phyloP scores from a whole-genome alignment of 345 rosid genomes.

The Eucalyptus microcorys region DNA sequence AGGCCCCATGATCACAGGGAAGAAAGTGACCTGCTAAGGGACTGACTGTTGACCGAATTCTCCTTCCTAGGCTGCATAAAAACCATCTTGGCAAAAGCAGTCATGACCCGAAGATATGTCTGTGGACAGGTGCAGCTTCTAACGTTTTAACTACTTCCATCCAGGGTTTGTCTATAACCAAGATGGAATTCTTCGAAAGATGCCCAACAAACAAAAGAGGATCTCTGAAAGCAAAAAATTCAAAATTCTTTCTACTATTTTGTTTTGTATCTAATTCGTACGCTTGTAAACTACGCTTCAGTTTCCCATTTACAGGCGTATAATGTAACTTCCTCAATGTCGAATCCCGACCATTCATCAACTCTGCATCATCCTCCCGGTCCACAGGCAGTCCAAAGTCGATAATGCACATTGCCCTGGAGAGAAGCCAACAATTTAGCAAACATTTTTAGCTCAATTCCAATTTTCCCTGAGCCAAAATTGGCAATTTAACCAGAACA shows the following conservation, averaged over 20 bases:
- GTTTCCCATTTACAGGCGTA: constrained; percentile 21
- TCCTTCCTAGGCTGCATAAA: background rate
- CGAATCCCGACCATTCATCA: constrained; percentile 30
- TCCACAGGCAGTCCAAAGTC: constrained; percentile 75
- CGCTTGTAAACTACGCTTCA: constrained; percentile 42
- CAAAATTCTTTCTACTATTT: constrained; percentile 53
- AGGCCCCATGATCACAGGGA: background rate
- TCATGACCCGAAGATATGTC: constrained; percentile 82
- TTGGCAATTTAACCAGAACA: background rate
- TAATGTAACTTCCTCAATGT: constrained; percentile 25
- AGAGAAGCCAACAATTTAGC: background rate
- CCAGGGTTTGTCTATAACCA: constrained; percentile 94
- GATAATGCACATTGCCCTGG: constrained; percentile 83
- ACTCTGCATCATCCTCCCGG: constrained; percentile 39
- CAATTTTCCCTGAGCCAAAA: background rate
- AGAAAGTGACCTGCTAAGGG: background rate
- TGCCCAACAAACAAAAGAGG: constrained; percentile 84
- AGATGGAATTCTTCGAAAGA: constrained; percentile 57
- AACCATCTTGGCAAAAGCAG: background rate
- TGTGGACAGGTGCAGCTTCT: constrained; percentile 76
- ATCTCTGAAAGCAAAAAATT: constrained; percentile 62
- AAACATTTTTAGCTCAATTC: background rate
- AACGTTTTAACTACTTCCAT: constrained; percentile 66
- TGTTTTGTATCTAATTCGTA: constrained; percentile 31
- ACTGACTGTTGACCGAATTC: background rate